These are phyloP conservation scores for Chaetomium tenue DNA, from an alignment of 495 filamentous ascomycete species.

Conservation along the genomic window DNA sequence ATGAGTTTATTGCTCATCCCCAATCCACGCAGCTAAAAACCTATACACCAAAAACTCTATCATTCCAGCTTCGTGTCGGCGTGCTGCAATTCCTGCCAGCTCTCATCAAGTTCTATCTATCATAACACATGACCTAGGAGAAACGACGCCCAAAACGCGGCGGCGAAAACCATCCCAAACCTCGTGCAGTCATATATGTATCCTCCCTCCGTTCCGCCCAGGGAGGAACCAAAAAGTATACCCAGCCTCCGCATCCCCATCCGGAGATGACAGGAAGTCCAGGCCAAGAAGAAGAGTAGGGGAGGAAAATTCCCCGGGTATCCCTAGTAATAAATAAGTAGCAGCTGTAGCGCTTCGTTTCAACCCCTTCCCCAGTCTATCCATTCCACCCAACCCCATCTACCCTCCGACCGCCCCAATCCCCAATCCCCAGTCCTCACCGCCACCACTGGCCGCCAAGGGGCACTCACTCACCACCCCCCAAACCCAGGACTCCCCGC, in stretches of 20 bases:
- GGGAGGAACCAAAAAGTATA: neutral
- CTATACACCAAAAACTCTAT: neutral
- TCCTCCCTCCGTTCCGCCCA: neutral
- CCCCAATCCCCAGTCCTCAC: neutral
- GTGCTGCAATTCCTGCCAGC: neutral
- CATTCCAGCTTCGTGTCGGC: neutral
- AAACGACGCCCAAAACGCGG: neutral
- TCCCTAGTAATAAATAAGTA: slow-evolving; percentile 14
- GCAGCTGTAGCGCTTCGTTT: neutral
- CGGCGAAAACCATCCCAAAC: neutral
- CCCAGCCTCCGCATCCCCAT: too few relatives aligned
- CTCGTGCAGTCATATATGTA: neutral
- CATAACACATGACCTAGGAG: neutral
- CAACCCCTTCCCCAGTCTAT: neutral
- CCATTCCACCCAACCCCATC: slow-evolving; percentile 3
- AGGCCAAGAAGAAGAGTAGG: slow-evolving; percentile 3
- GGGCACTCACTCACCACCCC: neutral
- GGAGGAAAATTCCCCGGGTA: slow-evolving; percentile 17
- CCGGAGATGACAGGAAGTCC: too few relatives aligned
- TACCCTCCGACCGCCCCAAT: too few relatives aligned
- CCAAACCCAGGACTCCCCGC: slow-evolving; percentile 20
- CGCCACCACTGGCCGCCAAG: neutral
- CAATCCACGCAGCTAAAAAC: neutral
- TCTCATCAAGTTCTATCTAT: neutral
- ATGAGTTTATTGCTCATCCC: neutral